Base-by-base conservation (phyloP, 2,329 filamentous ascomycete species). In the Nemania sp. region DNA sequence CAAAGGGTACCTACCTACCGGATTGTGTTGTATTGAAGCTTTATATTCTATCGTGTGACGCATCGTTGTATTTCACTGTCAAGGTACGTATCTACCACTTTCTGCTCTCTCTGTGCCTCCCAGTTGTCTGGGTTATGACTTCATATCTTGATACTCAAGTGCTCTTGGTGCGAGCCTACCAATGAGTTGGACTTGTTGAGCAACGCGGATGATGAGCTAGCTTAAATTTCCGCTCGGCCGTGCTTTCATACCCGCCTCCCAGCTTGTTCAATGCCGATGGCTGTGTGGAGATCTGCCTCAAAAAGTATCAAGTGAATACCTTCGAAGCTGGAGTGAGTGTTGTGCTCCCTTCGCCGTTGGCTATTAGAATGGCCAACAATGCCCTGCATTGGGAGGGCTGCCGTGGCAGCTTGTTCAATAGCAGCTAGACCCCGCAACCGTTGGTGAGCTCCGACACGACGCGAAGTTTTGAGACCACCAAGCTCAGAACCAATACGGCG, bases 21-120 rank as follows among this genome's bases (percentile, higher is more conserved):
- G n/a, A n/a, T n/a, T n/a, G n/a, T n/a, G n/a, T n/a, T n/a, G n/a
- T n/a, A n/a, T n/a, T n/a, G n/a, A n/a, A n/a, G n/a, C n/a, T n/a
- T n/a, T n/a, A n/a, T n/a, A n/a, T n/a, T n/a, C n/a, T n/a, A n/a
- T n/a, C n/a, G n/a, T 40, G 20, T 44, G 23, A 42, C 24, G 17
- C 26, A 11, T 43, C n/a, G 12, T 17, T 50, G 45, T 52, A 44
- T 41, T 3, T 39, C 31, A 42, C 46, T 14, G 34, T 54, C 57
- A 60, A 54, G 45, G 57, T 60, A 60, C 42, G 57, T 46, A 26
- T 15, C 11, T 14, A 14, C 14, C 3, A 19, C 15, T 31, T 41
- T 52, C 14, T 3, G 15, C 15, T 31, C 37, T 52, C 28, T 33
- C 40, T 37, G 5, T 30, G 12, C 8, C 2, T 31, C 15, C 36